Conservation (phyloP, 345 rosid genomes). For the Arabidopsis suecica region DNA sequence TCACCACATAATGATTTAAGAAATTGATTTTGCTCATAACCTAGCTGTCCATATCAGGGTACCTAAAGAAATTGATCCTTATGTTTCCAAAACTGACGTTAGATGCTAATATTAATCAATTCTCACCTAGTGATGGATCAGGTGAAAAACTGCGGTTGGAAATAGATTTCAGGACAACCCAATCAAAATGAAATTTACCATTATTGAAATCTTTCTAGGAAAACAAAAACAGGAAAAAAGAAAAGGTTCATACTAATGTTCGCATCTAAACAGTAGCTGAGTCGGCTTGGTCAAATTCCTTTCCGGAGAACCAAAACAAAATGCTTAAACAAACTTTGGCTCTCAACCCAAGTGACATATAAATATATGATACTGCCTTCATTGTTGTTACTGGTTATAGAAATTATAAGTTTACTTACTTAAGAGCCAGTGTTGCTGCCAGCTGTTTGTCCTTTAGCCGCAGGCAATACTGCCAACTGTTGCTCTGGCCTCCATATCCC, state of each 20-base stretch:
- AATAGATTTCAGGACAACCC: not conserved
- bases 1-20: constrained; percentile 13
- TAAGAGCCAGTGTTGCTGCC: constrained; percentile 88
- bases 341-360: constrained; percentile 24
- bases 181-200: constrained; percentile 16
- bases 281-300: constrained; percentile 19
- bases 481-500: constrained; percentile 67
- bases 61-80: constrained; percentile 5
- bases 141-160: constrained; percentile 3
- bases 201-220: not conserved
- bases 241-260: not conserved
- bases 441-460: constrained; percentile 90
- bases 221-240: too few species aligned
- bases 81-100: constrained; percentile 8
- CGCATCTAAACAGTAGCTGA: constrained; percentile 8
- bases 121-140: not conserved
- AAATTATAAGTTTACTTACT: constrained; percentile 55
- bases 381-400: constrained; percentile 4
- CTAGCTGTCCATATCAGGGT: constrained; percentile 9
- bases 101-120: constrained; percentile 23
- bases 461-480: constrained; percentile 96
- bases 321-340: constrained; percentile 8
- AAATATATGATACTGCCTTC: not conserved
- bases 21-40: constrained; percentile 15
- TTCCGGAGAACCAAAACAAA: constrained; percentile 21